Evolutionary conservation across 768 basidiomycete genomes (phyloP), one percentile per base, ranked within the genome.

Genomic region (Mycena amicta): DNA sequence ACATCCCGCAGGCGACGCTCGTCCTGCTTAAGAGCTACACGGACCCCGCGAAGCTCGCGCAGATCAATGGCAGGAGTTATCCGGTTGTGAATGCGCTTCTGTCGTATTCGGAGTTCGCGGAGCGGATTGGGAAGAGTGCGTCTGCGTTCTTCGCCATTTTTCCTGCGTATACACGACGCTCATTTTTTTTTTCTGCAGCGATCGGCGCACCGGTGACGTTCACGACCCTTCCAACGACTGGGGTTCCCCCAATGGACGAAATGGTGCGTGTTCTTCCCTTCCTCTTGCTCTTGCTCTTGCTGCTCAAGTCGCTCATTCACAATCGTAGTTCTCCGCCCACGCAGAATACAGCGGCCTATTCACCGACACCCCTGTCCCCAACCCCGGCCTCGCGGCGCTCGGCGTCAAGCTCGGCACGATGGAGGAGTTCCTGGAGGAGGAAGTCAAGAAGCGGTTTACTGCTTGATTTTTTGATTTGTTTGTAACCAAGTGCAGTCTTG

Each of bases 401-500:
- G 70, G 70, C 16, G 70, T 68, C 37, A 68, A 64, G 33, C 67
- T 71, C 53, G 58, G 67, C 33, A 65, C 69, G 0, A 63, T 64
- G 45, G 52, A 61, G 25, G 29, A 5, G 26, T 57, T 70, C 31
- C 58, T 59, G 12, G 50, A 50, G 54, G 18, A 49, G 20, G 54
- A 47, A 12, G 20, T 55, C 6, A 41, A 45, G 31, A 26, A 25
- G 2, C 54, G 46, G 1, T 55, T 49, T 27, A 8, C 43, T 45
- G 43, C 43, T 37, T 37, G 33, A 8, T 37, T 37, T 37, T 37
- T 37, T 18, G 33, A 37, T 8, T 8, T 37, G 33, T 37, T 37
- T 37, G 33, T 37, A 37, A 18, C 18, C 18, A 8, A 37, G 8
- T 37, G 18, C 11, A 18, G 18, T 37, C 18, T 18, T 37, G 18